Evolutionary conservation across 495 filamentous ascomycete genomes (phyloP), one percentile per base, ranked within the genome.

Genomic region (Aspergillus funiculosus): DNA sequence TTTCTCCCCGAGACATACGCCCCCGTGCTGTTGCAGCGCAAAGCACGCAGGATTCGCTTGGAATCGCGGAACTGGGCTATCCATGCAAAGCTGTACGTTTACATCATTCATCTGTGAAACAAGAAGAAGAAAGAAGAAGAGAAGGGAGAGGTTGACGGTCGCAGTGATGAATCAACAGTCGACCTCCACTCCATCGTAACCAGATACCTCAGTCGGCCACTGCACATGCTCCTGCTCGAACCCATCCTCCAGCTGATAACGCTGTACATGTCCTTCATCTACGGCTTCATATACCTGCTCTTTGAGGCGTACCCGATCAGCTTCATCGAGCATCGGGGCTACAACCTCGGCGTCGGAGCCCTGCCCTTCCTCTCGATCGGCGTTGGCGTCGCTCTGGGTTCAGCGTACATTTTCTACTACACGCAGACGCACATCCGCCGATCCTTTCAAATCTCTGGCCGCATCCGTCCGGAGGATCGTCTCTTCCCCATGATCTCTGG

Each of bases 41-140:
- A 64, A 15, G 82, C 82, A 0, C 52, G 54, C 9, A 59, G 66
- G 17, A 53, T 79, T n/a, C 70, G 80, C 4, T 61, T 66, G 31
- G 60, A 71, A 29, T 78, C 78, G n/a, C 63, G 64, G 37, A 80
- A 85, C 48, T 78, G 75, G 68, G 74, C 75, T 15, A 54, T 79
- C 11, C 75, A 73, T 26, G 48, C 48, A 4, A 43, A 32, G 27
- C 11, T 43, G 40, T 31, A 43, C 2, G 40, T 13, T n/a, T n/a
- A n/a, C n/a, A n/a, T n/a, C n/a, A n/a, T n/a, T n/a, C n/a, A n/a
- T n/a, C n/a, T n/a, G n/a, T n/a, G n/a, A n/a, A n/a, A n/a, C n/a
- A n/a, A n/a, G n/a, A n/a, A n/a, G n/a, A n/a, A n/a, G n/a, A n/a
- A n/a, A n/a, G n/a, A n/a, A n/a, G n/a, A n/a, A n/a, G n/a, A n/a